These are phyloP conservation scores for Tylopilus sp. DNA, from an alignment of 1,284 basidiomycete species.

Conservation along the genomic window DNA sequence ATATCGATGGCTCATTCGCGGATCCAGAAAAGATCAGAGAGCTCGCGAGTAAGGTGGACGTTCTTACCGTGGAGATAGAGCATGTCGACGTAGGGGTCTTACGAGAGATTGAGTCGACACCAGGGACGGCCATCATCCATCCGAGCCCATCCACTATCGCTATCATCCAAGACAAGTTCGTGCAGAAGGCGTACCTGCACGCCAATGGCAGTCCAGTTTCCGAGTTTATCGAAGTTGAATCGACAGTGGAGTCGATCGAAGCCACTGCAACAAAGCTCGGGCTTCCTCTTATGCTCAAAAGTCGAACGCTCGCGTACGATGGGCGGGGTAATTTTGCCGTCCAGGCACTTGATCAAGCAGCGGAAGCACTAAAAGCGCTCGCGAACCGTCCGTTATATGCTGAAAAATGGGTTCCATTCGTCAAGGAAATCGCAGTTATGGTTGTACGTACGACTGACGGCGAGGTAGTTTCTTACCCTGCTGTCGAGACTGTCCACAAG, in stretches of 20 bases:
- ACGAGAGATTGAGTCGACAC: constrained; percentile 66
- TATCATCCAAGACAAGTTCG: constrained; percentile 96
- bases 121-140: constrained; percentile 74
- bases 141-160: constrained; percentile 89
- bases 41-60: constrained; percentile 86
- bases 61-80: constrained; percentile 98
- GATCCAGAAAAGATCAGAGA: constrained; percentile 85
- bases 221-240: constrained; percentile 74
- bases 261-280: constrained; percentile 71
- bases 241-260: constrained; percentile 66
- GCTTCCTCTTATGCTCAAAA: constrained; percentile 97
- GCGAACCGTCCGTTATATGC: constrained; percentile 85
- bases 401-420: constrained; percentile 94
- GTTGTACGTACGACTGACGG: constrained; percentile 88
- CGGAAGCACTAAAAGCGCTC: constrained; percentile 76
- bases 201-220: constrained; percentile 77
- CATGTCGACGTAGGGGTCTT: constrained; percentile 91
- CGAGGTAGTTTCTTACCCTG: constrained; percentile 88
- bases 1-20: constrained; percentile 93
- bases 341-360: constrained; percentile 63
- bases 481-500: constrained; percentile 96
- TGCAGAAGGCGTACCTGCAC: constrained; percentile 87
- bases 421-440: constrained; percentile 96
- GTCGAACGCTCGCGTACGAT: constrained; percentile 95
- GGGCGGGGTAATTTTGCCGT: constrained; percentile 95